These are phyloP conservation scores for Cladosporium colombiae DNA, from an alignment of 2,329 filamentous ascomycete genomes.

Conservation along the genomic window DNA sequence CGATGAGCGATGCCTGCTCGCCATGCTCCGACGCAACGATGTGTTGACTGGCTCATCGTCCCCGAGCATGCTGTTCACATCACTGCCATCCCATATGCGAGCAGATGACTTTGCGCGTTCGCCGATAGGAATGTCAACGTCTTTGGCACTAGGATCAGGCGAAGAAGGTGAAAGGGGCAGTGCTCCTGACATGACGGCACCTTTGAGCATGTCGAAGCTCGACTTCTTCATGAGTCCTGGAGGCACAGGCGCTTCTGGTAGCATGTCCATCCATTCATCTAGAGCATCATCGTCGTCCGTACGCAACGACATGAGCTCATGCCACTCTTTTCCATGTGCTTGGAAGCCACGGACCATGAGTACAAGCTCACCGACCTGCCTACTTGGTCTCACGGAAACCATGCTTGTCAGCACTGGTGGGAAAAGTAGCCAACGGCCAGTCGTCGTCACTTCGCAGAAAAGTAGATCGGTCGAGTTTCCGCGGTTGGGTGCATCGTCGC, in stretches of 20 bases:
- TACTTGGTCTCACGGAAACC: slow-evolving; percentile 78
- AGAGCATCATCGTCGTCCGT: slow-evolving; percentile 76
- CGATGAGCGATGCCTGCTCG: slow-evolving; percentile 29
- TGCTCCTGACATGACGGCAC: slow-evolving; percentile 36
- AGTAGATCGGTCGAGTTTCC: slow-evolving; percentile 79
- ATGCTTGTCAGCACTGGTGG: slow-evolving; percentile 75
- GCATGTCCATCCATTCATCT: slow-evolving; percentile 82
- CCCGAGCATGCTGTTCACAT: slow-evolving; percentile 35
- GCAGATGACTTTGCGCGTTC: slow-evolving; percentile 54
- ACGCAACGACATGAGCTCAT: slow-evolving; percentile 76
- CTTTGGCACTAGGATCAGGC: slow-evolving; percentile 42
- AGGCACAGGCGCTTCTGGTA: slow-evolving; percentile 67
- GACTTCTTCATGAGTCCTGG: slow-evolving; percentile 54
- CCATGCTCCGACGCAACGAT: slow-evolving; percentile 26
- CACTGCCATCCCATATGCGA: slow-evolving; percentile 47
- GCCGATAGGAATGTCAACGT: slow-evolving; percentile 63
- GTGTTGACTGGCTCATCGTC: slow-evolving; percentile 24
- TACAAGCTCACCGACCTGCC: slow-evolving; percentile 70
- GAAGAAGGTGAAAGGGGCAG: slow-evolving; percentile 19
- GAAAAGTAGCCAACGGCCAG: slow-evolving; percentile 81
- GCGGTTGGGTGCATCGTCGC: slow-evolving; percentile 72
- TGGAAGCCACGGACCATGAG: slow-evolving; percentile 80
- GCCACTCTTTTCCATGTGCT: slow-evolving; percentile 68
- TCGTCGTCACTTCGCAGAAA: slow-evolving; percentile 82
- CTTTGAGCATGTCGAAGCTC: slow-evolving; percentile 47